Conservation (phyloP, 1,284 basidiomycete species). For the Heterobasidion parviporum region DNA sequence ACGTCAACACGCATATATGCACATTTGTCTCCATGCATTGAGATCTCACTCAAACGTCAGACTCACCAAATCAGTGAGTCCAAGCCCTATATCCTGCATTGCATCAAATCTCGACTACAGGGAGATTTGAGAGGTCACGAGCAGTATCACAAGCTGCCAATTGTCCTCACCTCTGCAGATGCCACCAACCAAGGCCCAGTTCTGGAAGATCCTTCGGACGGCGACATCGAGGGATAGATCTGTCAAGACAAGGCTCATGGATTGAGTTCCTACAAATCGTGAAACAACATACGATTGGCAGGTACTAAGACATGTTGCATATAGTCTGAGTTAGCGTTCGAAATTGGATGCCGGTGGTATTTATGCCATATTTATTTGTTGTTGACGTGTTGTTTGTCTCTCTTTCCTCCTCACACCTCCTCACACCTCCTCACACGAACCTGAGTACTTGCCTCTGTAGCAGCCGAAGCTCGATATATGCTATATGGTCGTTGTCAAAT, state of each 20-base stretch:
- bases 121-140: no score
- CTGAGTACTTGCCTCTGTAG: neutral
- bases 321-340: neutral
- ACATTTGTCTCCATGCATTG: no score
- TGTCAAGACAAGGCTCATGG: neutral
- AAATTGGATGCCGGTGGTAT: neutral
- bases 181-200: neutral
- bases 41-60: no score
- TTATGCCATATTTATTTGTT: neutral
- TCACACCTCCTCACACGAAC: neutral
- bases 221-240: neutral
- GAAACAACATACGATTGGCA: neutral
- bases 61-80: no score
- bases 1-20: no score
- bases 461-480: no score
- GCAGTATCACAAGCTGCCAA: no score
- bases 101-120: no score
- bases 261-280: neutral
- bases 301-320: neutral
- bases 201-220: neutral
- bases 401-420: neutral
- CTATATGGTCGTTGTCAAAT: no score
- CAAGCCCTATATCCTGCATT: no score
- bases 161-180: neutral
- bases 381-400: slow-evolving; percentile 1